phyloP scores from a whole-genome alignment of 2,329 filamentous ascomycete genomes.

The Truncatella angustata region DNA sequence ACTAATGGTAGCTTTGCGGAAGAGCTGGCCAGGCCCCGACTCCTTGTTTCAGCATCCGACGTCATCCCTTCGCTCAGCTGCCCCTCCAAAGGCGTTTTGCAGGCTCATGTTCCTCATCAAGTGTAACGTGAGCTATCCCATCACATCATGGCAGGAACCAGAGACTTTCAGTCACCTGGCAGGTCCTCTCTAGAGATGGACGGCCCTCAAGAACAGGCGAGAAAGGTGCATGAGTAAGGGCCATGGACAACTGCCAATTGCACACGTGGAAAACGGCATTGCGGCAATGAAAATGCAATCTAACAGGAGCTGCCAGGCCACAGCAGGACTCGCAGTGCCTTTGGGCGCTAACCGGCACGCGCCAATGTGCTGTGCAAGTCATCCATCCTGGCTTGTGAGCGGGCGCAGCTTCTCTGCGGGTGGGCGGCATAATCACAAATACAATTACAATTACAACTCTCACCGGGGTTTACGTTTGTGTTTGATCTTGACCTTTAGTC shows the following conservation, averaged over 20 bases:
- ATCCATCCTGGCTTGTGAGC: not conserved
- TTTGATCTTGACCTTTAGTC: too few relatives aligned
- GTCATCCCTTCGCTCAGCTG: conserved; percentile 4
- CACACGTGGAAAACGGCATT: not conserved
- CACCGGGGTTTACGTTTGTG: too few relatives aligned
- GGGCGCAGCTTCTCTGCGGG: not conserved
- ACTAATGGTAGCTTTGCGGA: too few relatives aligned
- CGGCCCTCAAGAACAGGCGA: not conserved
- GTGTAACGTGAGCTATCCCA: too few relatives aligned
- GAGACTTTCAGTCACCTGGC: not conserved
- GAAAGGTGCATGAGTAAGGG: too few relatives aligned
- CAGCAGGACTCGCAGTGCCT: too few relatives aligned
- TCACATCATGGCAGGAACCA: not conserved
- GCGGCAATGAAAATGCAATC: not conserved
- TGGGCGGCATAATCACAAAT: not conserved
- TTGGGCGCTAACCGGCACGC: not conserved
- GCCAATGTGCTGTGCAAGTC: not conserved
- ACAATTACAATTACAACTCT: too few relatives aligned
- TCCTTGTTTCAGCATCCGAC: not conserved
- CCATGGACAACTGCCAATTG: not conserved
- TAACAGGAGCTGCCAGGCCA: too few relatives aligned
- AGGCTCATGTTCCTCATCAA: not conserved
- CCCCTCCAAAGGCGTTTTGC: not conserved
- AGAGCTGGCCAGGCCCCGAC: too few relatives aligned
- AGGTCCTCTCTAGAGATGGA: not conserved